Base-by-base conservation (phyloP, 495 filamentous ascomycete genomes). In the Margaritispora aquatica region DNA sequence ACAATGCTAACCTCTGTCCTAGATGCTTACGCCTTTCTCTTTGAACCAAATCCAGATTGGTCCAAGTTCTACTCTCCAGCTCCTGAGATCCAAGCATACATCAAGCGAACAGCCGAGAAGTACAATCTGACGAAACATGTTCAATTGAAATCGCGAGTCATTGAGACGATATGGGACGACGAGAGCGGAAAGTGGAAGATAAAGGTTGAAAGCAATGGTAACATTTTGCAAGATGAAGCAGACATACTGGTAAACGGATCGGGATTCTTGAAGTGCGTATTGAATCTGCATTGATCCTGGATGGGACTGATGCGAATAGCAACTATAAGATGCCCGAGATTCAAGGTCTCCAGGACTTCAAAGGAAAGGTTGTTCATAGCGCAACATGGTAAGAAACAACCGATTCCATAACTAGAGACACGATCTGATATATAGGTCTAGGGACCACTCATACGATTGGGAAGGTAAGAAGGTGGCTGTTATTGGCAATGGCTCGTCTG, bases 21-120 rank as follows among this genome's bases (percentile, higher is more conserved):
- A 57, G 38, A 57, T 31, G 26, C 46, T 29, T 84, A 84, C 57
- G 46, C 81, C 60, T 77, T 74, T 0, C 73, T 68, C 19, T 83
- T 82, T 55, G 70, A 70, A 10, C 79, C 80, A 0, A 82, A 81
- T 54, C 77, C 77, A 0, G 70, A 78, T 55, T 84, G 81, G 81
- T 74, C 72, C 0, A 75, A 80, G 59, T 73, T 79, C 49, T 84
- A 80, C 55, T 77, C 80, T 1, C 69, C 76, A 38, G 80, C 77
- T 0, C 54, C 61, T 2, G 82, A 85, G 54, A 85, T 85, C 27
- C 69, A 72, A 38, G 69, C 77, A 1, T 85, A 84, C 56, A 83
- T 77, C 75, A 75, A 83, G 56, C 59, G 68, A 0, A 55, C 80
- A 11, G 77, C 76, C 0, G 58, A 66, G n/a, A 81, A 82, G 55